phyloP scores from a whole-genome alignment of 495 filamentous ascomycete genomes.

The Apiosordaria backusii region DNA sequence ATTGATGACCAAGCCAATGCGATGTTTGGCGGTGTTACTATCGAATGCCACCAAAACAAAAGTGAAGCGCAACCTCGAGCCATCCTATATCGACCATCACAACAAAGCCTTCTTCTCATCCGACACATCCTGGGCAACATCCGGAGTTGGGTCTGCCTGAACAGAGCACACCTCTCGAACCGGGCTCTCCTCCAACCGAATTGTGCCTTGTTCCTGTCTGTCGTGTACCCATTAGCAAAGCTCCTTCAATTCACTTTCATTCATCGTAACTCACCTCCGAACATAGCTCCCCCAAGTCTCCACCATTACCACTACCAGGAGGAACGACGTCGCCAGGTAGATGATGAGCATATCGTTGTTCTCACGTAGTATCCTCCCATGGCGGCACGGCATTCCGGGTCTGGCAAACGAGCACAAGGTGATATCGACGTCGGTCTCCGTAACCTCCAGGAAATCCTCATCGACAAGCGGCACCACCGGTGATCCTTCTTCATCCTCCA shows the following conservation, averaged over 20 bases:
- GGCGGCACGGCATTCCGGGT: constrained; percentile 14
- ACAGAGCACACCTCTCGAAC: background rate
- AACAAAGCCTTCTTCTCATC: background rate
- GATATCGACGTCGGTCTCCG: background rate
- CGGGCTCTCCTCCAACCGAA: constrained; percentile 20
- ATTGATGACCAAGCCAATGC: too few species aligned
- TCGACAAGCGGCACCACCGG: constrained; percentile 16
- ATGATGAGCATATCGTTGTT: constrained; percentile 42
- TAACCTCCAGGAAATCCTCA: constrained; percentile 13
- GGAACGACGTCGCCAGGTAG: constrained; percentile 31
- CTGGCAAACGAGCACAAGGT: constrained; percentile 4
- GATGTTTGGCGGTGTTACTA: too few species aligned
- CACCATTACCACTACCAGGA: constrained; percentile 34
- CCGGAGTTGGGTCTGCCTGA: background rate
- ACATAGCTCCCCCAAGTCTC: constrained; percentile 32
- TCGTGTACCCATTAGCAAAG: background rate
- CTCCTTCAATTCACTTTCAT: background rate
- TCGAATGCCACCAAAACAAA: background rate
- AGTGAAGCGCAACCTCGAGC: background rate
- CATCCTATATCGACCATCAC: background rate
- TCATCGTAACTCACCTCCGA: background rate
- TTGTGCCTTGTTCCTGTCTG: constrained; percentile 17
- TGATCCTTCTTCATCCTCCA: background rate
- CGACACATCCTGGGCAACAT: background rate
- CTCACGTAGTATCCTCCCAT: constrained; percentile 23